phyloP scores from a whole-genome alignment of 805 yeast genomes.

The Candida nemodendra region DNA sequence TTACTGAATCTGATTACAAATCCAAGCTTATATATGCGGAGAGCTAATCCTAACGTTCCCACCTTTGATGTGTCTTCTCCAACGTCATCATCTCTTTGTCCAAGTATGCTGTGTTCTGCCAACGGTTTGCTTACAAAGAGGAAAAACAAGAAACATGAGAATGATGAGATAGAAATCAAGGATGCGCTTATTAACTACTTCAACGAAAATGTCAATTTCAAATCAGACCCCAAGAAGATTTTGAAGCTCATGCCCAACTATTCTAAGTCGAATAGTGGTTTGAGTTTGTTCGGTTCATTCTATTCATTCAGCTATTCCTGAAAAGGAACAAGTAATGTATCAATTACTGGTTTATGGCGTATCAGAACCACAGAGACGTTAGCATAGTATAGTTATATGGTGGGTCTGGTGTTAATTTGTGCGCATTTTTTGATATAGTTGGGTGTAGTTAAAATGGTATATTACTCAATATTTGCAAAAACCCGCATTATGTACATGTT shows the following conservation, averaged over 20 bases:
- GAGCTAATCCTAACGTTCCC: slow-evolving; percentile 6
- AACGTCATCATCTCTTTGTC: slow-evolving; percentile 9
- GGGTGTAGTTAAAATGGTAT: too few relatives aligned
- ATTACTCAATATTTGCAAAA: too few relatives aligned
- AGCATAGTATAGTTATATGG: too few relatives aligned
- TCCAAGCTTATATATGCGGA: slow-evolving; percentile 18
- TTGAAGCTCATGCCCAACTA: slow-evolving; percentile 23
- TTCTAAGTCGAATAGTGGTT: slow-evolving; percentile 9
- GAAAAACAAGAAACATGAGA: slow-evolving; percentile 15
- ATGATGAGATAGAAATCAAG: slow-evolving; percentile 16
- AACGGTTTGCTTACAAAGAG: slow-evolving; percentile 8
- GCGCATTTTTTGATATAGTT: too few relatives aligned
- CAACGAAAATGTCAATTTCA: slow-evolving; percentile 24
- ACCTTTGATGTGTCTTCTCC: slow-evolving; percentile 14
- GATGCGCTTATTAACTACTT: slow-evolving; percentile 21
- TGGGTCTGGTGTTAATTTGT: too few relatives aligned
- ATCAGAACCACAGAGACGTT: too few relatives aligned
- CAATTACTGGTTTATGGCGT: too few relatives aligned
- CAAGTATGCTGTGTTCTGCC: slow-evolving; percentile 11
- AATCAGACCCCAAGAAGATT: slow-evolving; percentile 22
- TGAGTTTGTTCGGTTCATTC: slow-evolving; percentile 21
- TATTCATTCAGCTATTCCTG: slow-evolving; percentile 25
- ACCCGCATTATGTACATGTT: too few relatives aligned
- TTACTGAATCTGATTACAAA: slow-evolving; percentile 28
- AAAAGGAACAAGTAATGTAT: too few relatives aligned